A percentile compares a stretch with the other conserved stretches of the same genome.
These are phyloP conservation scores for Carex pumila DNA, from an alignment of 176 grass and related monocot genomes.

Conservation along the genomic window DNA sequence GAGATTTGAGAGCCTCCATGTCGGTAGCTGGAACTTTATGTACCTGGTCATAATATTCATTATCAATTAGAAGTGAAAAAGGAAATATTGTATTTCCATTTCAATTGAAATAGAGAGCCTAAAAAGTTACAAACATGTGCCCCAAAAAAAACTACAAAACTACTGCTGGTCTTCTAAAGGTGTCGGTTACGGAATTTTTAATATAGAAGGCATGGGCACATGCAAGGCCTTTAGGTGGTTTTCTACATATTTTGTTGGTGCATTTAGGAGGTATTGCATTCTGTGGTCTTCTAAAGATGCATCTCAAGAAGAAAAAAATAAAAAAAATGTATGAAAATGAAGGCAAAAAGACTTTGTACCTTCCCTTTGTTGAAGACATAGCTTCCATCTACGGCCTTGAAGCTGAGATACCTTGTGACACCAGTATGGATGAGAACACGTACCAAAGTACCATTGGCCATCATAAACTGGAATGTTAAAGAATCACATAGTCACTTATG, in stretches of 20 bases:
- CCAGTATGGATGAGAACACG: slow-evolving; percentile 80
- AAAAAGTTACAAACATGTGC: neutral
- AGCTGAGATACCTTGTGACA: slow-evolving; percentile 78
- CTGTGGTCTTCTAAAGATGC: neutral
- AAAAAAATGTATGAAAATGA: neutral
- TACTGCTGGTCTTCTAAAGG: neutral
- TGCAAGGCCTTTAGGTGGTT: neutral
- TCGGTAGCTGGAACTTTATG: slow-evolving; percentile 92
- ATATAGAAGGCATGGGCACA: neutral
- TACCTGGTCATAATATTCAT: slow-evolving; percentile 30
- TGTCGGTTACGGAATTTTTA: neutral
- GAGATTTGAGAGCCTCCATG: slow-evolving; percentile 89
- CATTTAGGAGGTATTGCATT: neutral
- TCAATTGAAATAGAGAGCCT: neutral
- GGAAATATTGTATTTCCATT: neutral
- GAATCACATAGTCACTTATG: neutral
- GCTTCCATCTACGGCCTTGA: slow-evolving; percentile 90
- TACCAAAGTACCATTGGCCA: slow-evolving; percentile 86
- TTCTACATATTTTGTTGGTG: neutral
- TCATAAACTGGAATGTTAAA: slow-evolving; percentile 69
- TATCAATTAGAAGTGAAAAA: neutral
- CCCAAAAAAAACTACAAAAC: neutral
- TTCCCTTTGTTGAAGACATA: slow-evolving; percentile 93
- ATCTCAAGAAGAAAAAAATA: neutral
- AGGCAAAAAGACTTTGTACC: slow-evolving; percentile 22